Base-by-base conservation (phyloP, 768 basidiomycete genomes). In the Tephrocybe sp. region DNA sequence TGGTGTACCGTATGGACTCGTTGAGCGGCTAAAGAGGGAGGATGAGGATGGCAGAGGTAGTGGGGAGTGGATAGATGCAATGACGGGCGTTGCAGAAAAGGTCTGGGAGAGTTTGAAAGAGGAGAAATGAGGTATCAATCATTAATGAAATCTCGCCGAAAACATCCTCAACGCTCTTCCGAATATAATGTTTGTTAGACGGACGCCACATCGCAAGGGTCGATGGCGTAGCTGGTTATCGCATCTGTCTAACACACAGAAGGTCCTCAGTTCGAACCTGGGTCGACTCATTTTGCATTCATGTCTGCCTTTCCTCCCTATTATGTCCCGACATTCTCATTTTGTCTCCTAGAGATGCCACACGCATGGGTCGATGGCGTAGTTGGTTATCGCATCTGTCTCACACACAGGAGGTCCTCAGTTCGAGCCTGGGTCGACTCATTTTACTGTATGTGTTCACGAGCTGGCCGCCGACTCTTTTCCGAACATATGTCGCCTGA, bases 381-480 rank as follows among this genome's bases (percentile, higher is more conserved):
- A 83, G 80, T 82, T 84, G 82, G 82, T 84, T 84, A 85, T 84
- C 83, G 80, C 83, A 82, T 84, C 80, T 82, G 83, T 83, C 81
- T 83, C 80, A 84, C 82, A 84, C 81, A 80, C 80, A 81, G 79
- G 79, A 59, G 57, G 62, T 59, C 59, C 65, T 54, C 64, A 64
- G 65, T 66, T 66, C 65, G 64, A 66, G 34, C 62, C 62, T 65
- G 65, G 65, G 65, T 64, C 61, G 62, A 61, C 56, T 66, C 65
- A 64, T 22, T 45, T 53, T 59, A n/a, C n/a, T n/a, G n/a, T n/a
- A n/a, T n/a, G n/a, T n/a, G n/a, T n/a, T n/a, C n/a, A n/a, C n/a
- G n/a, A n/a, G n/a, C n/a, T n/a, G n/a, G n/a, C n/a, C n/a, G n/a
- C n/a, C n/a, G n/a, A n/a, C n/a, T n/a, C n/a, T n/a, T n/a, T n/a